Percentiles rank a stretch among this genome's conserved stretches.
These are phyloP conservation scores for Maudiozyma serrabonitensis DNA, from an alignment of 805 yeast genomes.

Conservation along the genomic window DNA sequence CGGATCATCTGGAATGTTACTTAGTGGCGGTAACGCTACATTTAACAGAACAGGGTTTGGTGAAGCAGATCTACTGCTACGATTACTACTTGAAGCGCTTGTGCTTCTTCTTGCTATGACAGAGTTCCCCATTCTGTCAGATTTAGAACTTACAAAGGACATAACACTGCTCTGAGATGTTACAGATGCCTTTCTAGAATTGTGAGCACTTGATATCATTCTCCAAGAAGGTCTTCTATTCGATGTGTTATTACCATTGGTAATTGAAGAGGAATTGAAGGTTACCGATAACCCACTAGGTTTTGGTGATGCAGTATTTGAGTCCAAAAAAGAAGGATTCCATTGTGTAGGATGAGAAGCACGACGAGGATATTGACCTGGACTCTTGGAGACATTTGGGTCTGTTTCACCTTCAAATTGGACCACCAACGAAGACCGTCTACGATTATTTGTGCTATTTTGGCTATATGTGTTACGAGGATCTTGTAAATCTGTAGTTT, in stretches of 20 bases:
- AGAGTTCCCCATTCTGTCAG: slow-evolving; percentile 26
- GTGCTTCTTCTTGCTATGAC: slow-evolving; percentile 19
- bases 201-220: slow-evolving; percentile 9
- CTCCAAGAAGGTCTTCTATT: slow-evolving; percentile 8
- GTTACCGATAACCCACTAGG: background rate
- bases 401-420: background rate
- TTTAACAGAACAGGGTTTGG: slow-evolving; percentile 17
- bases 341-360: slow-evolving; percentile 19
- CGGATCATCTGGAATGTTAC: slow-evolving; percentile 48
- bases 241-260: background rate
- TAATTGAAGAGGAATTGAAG: background rate
- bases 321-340: background rate
- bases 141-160: slow-evolving; percentile 25
- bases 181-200: slow-evolving; percentile 33
- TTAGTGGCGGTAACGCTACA: slow-evolving; percentile 42
- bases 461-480: background rate
- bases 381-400: background rate
- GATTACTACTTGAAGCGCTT: slow-evolving; percentile 17
- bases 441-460: background rate
- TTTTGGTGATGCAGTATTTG: background rate
- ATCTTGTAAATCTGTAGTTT: background rate
- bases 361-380: slow-evolving; percentile 10
- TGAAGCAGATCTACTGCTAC: slow-evolving; percentile 12
- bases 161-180: slow-evolving; percentile 27
- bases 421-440: slow-evolving; percentile 13